phyloP scores from a whole-genome alignment of 2,329 filamentous ascomycete species.

The Colletotrichum noveboracense region DNA sequence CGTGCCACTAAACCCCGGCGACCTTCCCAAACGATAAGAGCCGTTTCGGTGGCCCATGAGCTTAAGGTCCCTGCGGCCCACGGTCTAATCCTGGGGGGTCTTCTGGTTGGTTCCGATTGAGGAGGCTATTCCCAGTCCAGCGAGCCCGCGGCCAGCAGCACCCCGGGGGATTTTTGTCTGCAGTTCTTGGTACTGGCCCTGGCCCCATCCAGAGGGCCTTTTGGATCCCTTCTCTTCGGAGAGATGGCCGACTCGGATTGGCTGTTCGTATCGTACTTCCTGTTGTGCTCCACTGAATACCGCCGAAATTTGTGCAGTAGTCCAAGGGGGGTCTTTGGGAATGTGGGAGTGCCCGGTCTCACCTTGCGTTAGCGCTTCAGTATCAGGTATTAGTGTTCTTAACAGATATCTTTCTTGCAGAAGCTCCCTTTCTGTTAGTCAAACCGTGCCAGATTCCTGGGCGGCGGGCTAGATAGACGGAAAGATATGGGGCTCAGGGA shows the following conservation, averaged over 20 bases:
- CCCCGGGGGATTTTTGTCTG: conserved; percentile 22
- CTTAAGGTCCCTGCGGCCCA: conserved; percentile 12
- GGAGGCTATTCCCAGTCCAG: conserved; percentile 7
- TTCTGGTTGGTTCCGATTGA: conserved; percentile 6
- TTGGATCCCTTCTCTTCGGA: background rate
- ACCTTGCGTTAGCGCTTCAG: background rate
- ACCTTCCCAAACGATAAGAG: conserved; percentile 20
- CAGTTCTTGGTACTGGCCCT: conserved; percentile 16
- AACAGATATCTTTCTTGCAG: background rate
- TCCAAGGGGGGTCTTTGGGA: background rate
- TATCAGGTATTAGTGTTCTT: background rate
- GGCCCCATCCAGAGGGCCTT: conserved; percentile 4
- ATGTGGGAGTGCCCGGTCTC: background rate
- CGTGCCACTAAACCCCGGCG: background rate
- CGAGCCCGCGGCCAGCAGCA: background rate
- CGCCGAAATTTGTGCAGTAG: conserved; percentile 14
- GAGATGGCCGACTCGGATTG: conserved; percentile 12
- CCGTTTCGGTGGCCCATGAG: conserved; percentile 14
- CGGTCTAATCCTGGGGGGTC: background rate
- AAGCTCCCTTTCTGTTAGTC: conserved; percentile 4
- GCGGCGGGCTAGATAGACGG: background rate
- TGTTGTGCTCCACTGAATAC: conserved; percentile 1
- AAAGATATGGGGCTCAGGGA: background rate
- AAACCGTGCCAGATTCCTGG: background rate
- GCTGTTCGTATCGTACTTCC: background rate